Evolutionary conservation across 768 basidiomycete species (phyloP).

Genomic region (Phaeotremella fagi): DNA sequence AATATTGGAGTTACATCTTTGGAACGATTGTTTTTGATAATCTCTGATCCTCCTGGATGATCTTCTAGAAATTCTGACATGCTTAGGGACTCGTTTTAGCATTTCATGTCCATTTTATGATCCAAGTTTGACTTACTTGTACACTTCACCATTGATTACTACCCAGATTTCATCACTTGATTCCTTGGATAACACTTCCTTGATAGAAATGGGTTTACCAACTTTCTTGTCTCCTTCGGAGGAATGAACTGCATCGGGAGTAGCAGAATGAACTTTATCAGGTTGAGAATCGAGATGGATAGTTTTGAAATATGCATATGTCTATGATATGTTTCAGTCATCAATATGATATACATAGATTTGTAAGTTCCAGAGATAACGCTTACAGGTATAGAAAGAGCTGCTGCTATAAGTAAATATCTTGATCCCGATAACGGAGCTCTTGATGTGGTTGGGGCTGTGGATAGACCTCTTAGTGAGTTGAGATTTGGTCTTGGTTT

Average conservation of each 20-base stretch:
- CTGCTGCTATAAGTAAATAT: conserved; percentile 6
- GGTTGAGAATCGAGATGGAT: conserved; percentile 25
- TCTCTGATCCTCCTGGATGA: conserved; percentile 42
- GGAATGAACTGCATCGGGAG: background rate
- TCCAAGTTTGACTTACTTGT: conserved; percentile 43
- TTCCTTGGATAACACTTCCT: conserved; percentile 29
- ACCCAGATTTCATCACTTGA: conserved; percentile 36
- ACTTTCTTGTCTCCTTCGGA: background rate
- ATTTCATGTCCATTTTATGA: no score
- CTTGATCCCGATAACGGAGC: no score
- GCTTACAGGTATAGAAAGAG: conserved; percentile 16
- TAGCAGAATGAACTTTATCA: conserved; percentile 9
- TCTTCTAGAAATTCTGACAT: conserved; percentile 43
- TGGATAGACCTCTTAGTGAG: no score
- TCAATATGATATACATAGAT: background rate
- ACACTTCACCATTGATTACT: conserved; percentile 41
- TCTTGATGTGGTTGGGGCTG: no score
- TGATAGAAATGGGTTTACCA: conserved; percentile 10
- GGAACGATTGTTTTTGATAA: conserved; percentile 31
- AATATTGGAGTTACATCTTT: conserved; percentile 43
- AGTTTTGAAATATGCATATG: conserved; percentile 19
- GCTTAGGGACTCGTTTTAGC: conserved; percentile 7
- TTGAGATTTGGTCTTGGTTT: no score
- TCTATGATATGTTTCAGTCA: conserved; percentile 1
- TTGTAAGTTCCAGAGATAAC: background rate